phyloP scores from a whole-genome alignment of 805 yeast genomes.

The Candida ascalaphidarum region DNA sequence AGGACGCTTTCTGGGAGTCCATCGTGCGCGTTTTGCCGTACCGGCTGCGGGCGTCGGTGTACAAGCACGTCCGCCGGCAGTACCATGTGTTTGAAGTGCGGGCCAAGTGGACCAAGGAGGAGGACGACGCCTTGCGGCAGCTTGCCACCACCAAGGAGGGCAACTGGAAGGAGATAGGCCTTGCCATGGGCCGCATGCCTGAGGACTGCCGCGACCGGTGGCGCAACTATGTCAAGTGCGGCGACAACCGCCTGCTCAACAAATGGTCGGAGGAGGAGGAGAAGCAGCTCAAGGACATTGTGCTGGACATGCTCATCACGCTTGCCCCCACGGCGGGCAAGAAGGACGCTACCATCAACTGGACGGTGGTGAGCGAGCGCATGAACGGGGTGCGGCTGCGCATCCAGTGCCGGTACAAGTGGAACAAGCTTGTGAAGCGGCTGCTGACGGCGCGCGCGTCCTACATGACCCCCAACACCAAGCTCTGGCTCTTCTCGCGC shows the following conservation, averaged over 20 bases:
- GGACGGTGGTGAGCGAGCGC: slow-evolving; percentile 85
- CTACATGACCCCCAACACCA: slow-evolving; percentile 24
- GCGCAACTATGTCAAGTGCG: slow-evolving; percentile 94
- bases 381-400: slow-evolving; percentile 87
- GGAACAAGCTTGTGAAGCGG: slow-evolving; percentile 73
- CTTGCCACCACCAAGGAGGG: slow-evolving; percentile 64
- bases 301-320: slow-evolving; percentile 34
- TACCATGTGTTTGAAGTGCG: slow-evolving; percentile 83
- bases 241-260: slow-evolving; percentile 61
- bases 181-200: slow-evolving; percentile 82
- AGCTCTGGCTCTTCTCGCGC: slow-evolving; percentile 28
- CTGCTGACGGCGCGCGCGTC: slow-evolving; percentile 30
- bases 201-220: slow-evolving; percentile 96
- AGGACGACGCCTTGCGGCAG: slow-evolving; percentile 59
- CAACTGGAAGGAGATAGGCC: slow-evolving; percentile 85
- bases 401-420: slow-evolving; percentile 91
- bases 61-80: slow-evolving; percentile 85
- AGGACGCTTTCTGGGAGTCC: slow-evolving; percentile 86
- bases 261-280: slow-evolving; percentile 81
- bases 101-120: slow-evolving; percentile 85
- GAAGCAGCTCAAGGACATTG: slow-evolving; percentile 44
- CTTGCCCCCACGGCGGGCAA: slow-evolving; percentile 11
- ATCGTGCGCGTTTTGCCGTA: slow-evolving; percentile 73
- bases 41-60: slow-evolving; percentile 81
- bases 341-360: slow-evolving; percentile 50